A percentile compares a stretch with the other conserved stretches of the same genome.
Conservation (phyloP, 1,284 basidiomycete genomes). For the Fomitiporia mediterranea region DNA sequence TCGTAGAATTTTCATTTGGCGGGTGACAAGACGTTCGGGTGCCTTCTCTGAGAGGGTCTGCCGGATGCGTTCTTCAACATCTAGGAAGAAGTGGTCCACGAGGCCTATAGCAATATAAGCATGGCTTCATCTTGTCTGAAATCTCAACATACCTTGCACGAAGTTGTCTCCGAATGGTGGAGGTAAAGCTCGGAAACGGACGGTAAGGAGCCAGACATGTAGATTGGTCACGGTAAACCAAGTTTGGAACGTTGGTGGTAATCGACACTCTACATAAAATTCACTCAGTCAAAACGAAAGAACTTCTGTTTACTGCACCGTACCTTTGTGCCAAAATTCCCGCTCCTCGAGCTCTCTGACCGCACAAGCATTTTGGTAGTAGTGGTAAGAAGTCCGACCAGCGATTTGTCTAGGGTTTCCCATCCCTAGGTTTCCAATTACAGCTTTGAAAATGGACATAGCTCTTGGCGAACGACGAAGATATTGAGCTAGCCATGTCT, state of each 20-base stretch:
- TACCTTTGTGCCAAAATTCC: slow-evolving; percentile 65
- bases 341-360: slow-evolving; percentile 54
- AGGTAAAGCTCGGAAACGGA: slow-evolving; percentile 84
- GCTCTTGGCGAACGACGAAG: slow-evolving; percentile 49
- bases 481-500: slow-evolving; percentile 55
- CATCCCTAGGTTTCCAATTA: slow-evolving; percentile 56
- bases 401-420: slow-evolving; percentile 57
- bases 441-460: slow-evolving; percentile 43
- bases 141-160: slow-evolving; percentile 49
- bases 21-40: slow-evolving; percentile 77
- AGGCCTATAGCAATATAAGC: slow-evolving; percentile 39
- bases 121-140: no score
- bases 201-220: slow-evolving; percentile 88
- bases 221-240: slow-evolving; percentile 97
- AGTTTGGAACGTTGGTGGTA: slow-evolving; percentile 94
- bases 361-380: slow-evolving; percentile 59
- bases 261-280: slow-evolving; percentile 63
- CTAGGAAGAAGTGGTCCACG: slow-evolving; percentile 94
- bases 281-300: slow-evolving; percentile 5
- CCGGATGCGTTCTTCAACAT: slow-evolving; percentile 89
- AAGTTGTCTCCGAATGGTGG: slow-evolving; percentile 58
- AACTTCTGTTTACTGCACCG: slow-evolving; percentile 23
- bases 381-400: slow-evolving; percentile 47
- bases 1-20: slow-evolving; percentile 90
- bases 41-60: slow-evolving; percentile 59